Evolutionary conservation across 1,139 yeast genomes (phyloP).

Genomic region (Sugiyamaella sp.): DNA sequence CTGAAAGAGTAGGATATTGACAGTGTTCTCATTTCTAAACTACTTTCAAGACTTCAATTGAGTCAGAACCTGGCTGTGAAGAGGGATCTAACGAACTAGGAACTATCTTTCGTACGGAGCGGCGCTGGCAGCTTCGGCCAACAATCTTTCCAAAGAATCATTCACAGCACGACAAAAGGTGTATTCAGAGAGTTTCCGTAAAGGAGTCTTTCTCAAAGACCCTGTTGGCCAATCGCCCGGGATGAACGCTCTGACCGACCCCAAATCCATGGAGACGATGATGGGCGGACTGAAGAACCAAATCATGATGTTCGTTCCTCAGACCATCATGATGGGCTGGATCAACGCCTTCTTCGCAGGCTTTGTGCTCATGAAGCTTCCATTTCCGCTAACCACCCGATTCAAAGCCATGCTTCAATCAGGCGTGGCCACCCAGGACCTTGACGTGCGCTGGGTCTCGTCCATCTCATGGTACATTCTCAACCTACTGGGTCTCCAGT

Average conservation of each 20-base stretch:
- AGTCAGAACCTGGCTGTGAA: too few relatives aligned
- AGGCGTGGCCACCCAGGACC: constrained; percentile 81
- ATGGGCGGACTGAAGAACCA: constrained; percentile 80
- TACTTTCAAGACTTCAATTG: too few relatives aligned
- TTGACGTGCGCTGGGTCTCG: constrained; percentile 93
- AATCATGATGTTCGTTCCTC: constrained; percentile 83
- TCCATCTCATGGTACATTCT: constrained; percentile 98
- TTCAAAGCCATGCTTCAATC: constrained; percentile 91
- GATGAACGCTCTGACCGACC: constrained; percentile 70
- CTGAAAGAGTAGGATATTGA: neutral
- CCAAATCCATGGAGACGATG: constrained; percentile 72
- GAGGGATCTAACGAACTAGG: constrained; percentile 23
- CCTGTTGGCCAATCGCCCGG: constrained; percentile 46
- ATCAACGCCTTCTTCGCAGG: constrained; percentile 93
- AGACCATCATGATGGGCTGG: constrained; percentile 95
- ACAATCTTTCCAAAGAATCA: constrained; percentile 51
- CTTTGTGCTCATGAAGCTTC: constrained; percentile 77
- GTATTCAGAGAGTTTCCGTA: constrained; percentile 51
- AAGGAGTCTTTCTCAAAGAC: constrained; percentile 55
- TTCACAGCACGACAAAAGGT: constrained; percentile 54
- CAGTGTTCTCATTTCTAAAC: neutral
- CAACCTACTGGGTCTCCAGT: constrained; percentile 79
- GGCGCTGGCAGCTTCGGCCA: constrained; percentile 53
- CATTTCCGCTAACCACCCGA: constrained; percentile 82
- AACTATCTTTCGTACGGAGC: constrained; percentile 58